A percentile compares a stretch with the other conserved stretches of the same genome.
Conservation (phyloP, 345 rosid species). For the Nasturtium officinale region DNA sequence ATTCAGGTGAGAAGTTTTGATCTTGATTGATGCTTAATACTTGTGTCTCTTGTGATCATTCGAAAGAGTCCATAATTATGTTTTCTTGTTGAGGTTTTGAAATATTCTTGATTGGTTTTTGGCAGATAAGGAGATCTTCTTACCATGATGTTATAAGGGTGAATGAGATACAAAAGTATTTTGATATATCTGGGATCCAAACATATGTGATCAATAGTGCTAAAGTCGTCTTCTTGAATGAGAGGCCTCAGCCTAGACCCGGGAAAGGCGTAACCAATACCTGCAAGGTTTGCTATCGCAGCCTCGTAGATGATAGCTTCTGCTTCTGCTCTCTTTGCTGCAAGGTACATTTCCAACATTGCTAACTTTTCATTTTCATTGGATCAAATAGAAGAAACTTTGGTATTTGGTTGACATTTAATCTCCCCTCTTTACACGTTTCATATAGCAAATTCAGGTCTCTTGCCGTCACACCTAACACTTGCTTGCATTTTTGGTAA, state of each 20-base stretch:
- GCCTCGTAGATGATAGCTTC: conserved; percentile 95
- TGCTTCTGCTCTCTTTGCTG: conserved; percentile 97
- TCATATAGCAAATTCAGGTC: neutral
- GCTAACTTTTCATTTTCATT: neutral
- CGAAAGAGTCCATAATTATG: neutral
- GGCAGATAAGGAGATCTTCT: conserved; percentile 95
- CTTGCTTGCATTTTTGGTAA: conserved; percentile 16
- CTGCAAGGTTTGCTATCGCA: conserved; percentile 89
- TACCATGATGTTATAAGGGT: conserved; percentile 99
- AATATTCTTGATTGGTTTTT: conserved; percentile 8
- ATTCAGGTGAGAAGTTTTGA: conserved; percentile 66
- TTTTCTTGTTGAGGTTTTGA: conserved; percentile 6
- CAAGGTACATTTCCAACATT: conserved; percentile 62
- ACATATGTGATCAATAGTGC: conserved; percentile 99
- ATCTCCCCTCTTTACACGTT: conserved; percentile 32
- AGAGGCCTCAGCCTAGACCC: conserved; percentile 97
- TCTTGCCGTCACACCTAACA: conserved; percentile 23
- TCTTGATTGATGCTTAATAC: neutral
- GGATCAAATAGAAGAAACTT: conserved; percentile 16
- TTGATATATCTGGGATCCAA: conserved; percentile 89
- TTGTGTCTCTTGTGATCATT: neutral
- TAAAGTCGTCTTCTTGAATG: conserved; percentile 89
- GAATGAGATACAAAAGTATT: conserved; percentile 78
- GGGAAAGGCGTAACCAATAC: conserved; percentile 94
- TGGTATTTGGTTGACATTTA: neutral